Conservation (phyloP, 2,329 filamentous ascomycete genomes). For the Cladophialophora chaetospira region DNA sequence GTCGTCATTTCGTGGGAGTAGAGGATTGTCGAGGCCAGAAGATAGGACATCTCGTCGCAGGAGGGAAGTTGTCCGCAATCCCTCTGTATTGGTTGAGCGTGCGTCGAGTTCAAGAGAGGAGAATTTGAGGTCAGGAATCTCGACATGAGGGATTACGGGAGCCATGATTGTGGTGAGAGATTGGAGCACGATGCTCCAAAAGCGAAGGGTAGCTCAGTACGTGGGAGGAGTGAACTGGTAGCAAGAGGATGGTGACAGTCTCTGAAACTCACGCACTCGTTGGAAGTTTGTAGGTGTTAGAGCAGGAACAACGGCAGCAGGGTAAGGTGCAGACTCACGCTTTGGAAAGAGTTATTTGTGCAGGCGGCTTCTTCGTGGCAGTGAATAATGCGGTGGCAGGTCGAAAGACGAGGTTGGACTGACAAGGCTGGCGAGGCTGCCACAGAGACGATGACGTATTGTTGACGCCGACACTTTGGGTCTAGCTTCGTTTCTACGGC, state of each 20-base stretch:
- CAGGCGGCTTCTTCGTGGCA: neutral
- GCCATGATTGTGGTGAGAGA: slow-evolving; percentile 26
- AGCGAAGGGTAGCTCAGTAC: neutral
- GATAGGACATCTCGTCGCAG: slow-evolving; percentile 12
- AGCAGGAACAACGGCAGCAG: neutral
- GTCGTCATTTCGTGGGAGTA: slow-evolving; percentile 23
- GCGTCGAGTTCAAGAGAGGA: slow-evolving; percentile 34
- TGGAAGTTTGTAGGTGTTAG: neutral
- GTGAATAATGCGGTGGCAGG: slow-evolving; percentile 12
- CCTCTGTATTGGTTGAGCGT: slow-evolving; percentile 16
- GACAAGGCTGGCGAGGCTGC: slow-evolving; percentile 5
- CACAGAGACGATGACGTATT: slow-evolving; percentile 6
- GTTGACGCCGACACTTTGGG: neutral
- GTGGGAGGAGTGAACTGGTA: neutral
- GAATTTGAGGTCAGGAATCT: slow-evolving; percentile 30
- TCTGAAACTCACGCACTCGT: neutral
- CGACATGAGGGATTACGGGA: slow-evolving; percentile 16
- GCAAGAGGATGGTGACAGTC: neutral
- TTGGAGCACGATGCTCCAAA: slow-evolving; percentile 8
- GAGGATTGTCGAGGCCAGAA: slow-evolving; percentile 9
- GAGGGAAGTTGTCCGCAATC: slow-evolving; percentile 11
- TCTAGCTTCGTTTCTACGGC: slow-evolving; percentile 8
- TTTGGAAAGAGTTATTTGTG: neutral
- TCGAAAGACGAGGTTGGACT: slow-evolving; percentile 5
- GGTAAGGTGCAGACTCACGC: slow-evolving; percentile 5